Evolutionary conservation across 768 basidiomycete species (phyloP), one percentile per base, ranked within the genome.

Genomic region (Tulasnella sp.): DNA sequence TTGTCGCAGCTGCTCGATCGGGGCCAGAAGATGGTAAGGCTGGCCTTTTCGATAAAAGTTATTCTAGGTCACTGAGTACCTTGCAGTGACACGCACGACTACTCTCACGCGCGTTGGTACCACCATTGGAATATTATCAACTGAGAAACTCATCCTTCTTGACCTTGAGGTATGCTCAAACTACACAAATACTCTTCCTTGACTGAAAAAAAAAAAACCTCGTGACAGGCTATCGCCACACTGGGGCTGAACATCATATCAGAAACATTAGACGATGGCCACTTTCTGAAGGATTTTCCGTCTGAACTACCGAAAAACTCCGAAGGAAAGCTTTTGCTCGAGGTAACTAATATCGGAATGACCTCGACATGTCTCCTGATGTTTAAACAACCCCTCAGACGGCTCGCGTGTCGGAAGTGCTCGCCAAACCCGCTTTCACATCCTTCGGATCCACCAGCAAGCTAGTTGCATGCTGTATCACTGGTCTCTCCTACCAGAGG

Each of bases 91-190:
- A 15, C 34, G 34, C 30, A 8, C 50, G 10, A n/a, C 10, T 4
- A 24, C 50, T 52, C 29, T 31, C 9, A n/a, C 9, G 22, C n/a
- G n/a, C 30, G 10, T 52, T 52, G 22, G 9, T 9, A 25, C 22
- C 12, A 10, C 50, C 7, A 21, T 22, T 7, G 12, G 10, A 7
- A 7, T 52, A 5, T 27, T 52, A 12, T 41, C 25, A 3, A 21
- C 31, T 15, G 49, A 41, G 52, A 55, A 49, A 17, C n/a, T 51
- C 5, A 41, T 38, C 29, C 46, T 57, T n/a, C 55, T 57, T 19
- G 55, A 57, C 43, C 46, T 57, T 17, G 24, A 57, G 17, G 55
- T 48, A 25, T 17, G 9, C 45, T 49, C 7, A n/a, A n/a, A n/a
- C 46, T 0, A 7, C 21, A 11, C 45, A 7, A 38, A 7, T 5